Conservation (phyloP, 2,329 filamentous ascomycete genomes). For the Colletotrichum spinosum region DNA sequence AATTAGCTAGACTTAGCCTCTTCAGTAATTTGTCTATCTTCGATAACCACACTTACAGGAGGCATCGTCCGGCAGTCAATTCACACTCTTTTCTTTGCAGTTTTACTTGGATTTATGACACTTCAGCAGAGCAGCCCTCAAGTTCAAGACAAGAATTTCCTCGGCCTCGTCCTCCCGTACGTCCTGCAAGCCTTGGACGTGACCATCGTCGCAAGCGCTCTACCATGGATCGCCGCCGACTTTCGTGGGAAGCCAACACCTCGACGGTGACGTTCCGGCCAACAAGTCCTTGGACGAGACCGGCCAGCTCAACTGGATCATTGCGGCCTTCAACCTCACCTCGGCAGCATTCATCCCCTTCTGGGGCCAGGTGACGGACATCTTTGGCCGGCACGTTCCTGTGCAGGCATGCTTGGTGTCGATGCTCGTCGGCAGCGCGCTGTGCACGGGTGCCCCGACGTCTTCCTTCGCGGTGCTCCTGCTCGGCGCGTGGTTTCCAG, state of each 20-base stretch:
- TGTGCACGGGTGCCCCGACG: slow-evolving; percentile 68
- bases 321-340: slow-evolving; percentile 75
- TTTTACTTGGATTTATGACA: too few relatives aligned
- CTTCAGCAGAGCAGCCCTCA: neutral
- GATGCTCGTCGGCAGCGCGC: slow-evolving; percentile 62
- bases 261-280: slow-evolving; percentile 12
- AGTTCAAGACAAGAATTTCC: slow-evolving; percentile 66
- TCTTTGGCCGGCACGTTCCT: too few relatives aligned
- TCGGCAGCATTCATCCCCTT: slow-evolving; percentile 58
- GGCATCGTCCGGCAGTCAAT: too few relatives aligned
- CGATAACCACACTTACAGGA: too few relatives aligned
- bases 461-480: slow-evolving; percentile 63
- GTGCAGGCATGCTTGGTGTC: too few relatives aligned
- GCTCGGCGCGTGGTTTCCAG: too few relatives aligned
- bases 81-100: too few relatives aligned
- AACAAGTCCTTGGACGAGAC: slow-evolving; percentile 54
- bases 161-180: slow-evolving; percentile 70
- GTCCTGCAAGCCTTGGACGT: slow-evolving; percentile 72
- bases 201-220: slow-evolving; percentile 63
- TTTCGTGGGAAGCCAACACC: slow-evolving; percentile 51
- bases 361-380: too few relatives aligned
- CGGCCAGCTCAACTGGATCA: slow-evolving; percentile 75
- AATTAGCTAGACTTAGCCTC: too few relatives aligned
- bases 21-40: too few relatives aligned
- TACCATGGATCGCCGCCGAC: slow-evolving; percentile 70